These are phyloP conservation scores for Nemania bipapillata DNA, from an alignment of 2,329 filamentous ascomycete genomes.

Conservation along the genomic window DNA sequence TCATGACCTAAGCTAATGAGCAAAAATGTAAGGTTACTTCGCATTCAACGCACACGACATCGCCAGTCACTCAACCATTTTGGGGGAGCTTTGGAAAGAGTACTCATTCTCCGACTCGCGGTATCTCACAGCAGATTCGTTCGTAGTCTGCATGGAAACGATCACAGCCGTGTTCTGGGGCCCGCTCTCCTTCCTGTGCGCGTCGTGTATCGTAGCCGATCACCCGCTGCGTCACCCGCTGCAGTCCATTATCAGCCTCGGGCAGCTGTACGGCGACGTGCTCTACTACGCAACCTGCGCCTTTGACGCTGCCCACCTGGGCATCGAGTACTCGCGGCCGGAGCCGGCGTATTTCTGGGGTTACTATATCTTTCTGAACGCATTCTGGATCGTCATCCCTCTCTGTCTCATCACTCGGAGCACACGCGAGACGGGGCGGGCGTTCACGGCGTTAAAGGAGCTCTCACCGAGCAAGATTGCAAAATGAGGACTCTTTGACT, in stretches of 20 bases:
- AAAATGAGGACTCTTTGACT: background rate
- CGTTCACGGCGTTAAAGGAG: slow-evolving; percentile 17
- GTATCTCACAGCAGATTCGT: slow-evolving; percentile 64
- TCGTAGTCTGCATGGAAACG: slow-evolving; percentile 67
- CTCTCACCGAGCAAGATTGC: background rate
- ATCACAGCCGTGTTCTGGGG: slow-evolving; percentile 66
- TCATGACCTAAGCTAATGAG: background rate
- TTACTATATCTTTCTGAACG: slow-evolving; percentile 64
- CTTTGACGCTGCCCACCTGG: slow-evolving; percentile 56
- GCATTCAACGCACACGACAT: slow-evolving; percentile 58
- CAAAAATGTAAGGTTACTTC: slow-evolving; percentile 56
- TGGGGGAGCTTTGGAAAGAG: slow-evolving; percentile 68
- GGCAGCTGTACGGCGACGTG: slow-evolving; percentile 64
- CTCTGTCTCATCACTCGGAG: slow-evolving; percentile 39
- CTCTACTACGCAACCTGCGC: slow-evolving; percentile 63
- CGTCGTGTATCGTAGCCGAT: slow-evolving; percentile 57
- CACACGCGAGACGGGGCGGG: slow-evolving; percentile 19
- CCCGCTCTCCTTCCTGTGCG: slow-evolving; percentile 62
- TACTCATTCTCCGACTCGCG: slow-evolving; percentile 67
- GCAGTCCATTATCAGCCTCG: slow-evolving; percentile 60
- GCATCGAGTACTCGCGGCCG: slow-evolving; percentile 60
- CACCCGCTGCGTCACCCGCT: slow-evolving; percentile 62
- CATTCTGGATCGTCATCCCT: slow-evolving; percentile 65
- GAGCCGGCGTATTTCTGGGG: slow-evolving; percentile 64
- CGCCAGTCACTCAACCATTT: slow-evolving; percentile 54